Conservation (phyloP, 2,329 filamentous ascomycete species). For the Bipolaris victoriae region DNA sequence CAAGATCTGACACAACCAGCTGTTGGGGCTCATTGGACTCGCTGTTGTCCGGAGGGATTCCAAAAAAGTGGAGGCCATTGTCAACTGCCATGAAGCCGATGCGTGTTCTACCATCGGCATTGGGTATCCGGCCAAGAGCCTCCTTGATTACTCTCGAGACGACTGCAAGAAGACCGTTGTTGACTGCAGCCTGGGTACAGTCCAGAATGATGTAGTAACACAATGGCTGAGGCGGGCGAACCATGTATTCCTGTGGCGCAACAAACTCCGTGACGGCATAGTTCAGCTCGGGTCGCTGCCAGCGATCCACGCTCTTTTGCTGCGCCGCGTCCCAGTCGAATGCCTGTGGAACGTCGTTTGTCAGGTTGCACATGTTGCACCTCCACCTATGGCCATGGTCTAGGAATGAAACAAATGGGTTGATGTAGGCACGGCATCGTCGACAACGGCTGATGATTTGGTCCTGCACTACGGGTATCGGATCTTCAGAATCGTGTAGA, state of each 20-base stretch:
- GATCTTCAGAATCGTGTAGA: slow-evolving; percentile 90
- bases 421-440: slow-evolving; percentile 92
- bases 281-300: slow-evolving; percentile 91
- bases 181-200: slow-evolving; percentile 69
- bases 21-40: slow-evolving; percentile 86
- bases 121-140: slow-evolving; percentile 96
- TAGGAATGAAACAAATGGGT: slow-evolving; percentile 91
- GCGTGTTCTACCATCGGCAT: slow-evolving; percentile 89
- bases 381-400: slow-evolving; percentile 98
- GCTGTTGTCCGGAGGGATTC: slow-evolving; percentile 85
- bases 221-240: slow-evolving; percentile 86
- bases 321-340: slow-evolving; percentile 97
- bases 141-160: slow-evolving; percentile 92
- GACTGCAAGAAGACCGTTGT: slow-evolving; percentile 82
- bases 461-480: slow-evolving; percentile 89
- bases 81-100: slow-evolving; percentile 96
- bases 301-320: slow-evolving; percentile 89
- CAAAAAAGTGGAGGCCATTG: slow-evolving; percentile 94
- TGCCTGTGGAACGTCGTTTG: slow-evolving; percentile 97
- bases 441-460: slow-evolving; percentile 97
- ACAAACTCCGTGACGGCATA: slow-evolving; percentile 97
- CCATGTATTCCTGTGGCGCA: slow-evolving; percentile 99
- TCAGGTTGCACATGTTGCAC: slow-evolving; percentile 99
- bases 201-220: slow-evolving; percentile 39
- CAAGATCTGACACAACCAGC: slow-evolving; percentile 92